Conservation (phyloP, 108 stramenopile genomes). For the Pseudonitzschia delicatissima region DNA sequence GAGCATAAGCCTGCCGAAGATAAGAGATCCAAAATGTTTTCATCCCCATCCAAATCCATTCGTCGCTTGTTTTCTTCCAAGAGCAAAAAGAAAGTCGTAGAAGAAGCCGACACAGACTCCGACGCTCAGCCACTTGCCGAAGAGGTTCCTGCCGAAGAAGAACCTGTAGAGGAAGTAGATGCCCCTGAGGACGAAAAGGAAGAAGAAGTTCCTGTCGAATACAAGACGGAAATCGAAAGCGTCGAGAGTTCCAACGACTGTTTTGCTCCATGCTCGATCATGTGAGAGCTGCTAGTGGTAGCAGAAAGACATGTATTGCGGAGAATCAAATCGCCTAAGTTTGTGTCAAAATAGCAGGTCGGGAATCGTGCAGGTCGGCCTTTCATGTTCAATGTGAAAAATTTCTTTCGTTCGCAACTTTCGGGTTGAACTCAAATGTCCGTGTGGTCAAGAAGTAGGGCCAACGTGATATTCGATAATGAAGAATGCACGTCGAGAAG, state of each 20-base stretch:
- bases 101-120: constrained; percentile 7
- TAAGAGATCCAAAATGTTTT: neutral
- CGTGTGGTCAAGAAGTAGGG: too few relatives aligned
- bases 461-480: too few relatives aligned
- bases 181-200: neutral
- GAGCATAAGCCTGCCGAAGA: constrained; percentile 1
- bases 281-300: neutral
- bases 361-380: too few relatives aligned
- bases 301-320: too few relatives aligned
- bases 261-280: constrained; percentile 4
- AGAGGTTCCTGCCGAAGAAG: neutral
- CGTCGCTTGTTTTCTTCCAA: constrained; percentile 3
- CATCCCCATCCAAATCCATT: neutral
- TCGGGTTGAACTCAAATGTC: too few relatives aligned
- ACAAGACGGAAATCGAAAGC: neutral
- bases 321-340: too few relatives aligned
- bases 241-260: constrained; percentile 5
- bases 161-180: neutral
- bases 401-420: too few relatives aligned
- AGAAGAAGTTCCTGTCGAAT: neutral
- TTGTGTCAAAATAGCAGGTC: too few relatives aligned
- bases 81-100: neutral
- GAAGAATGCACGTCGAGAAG: too few relatives aligned
- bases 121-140: neutral
- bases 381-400: too few relatives aligned